Evolutionary conservation across 2,329 filamentous ascomycete species (phyloP).

Genomic region (Apiospora koreana): DNA sequence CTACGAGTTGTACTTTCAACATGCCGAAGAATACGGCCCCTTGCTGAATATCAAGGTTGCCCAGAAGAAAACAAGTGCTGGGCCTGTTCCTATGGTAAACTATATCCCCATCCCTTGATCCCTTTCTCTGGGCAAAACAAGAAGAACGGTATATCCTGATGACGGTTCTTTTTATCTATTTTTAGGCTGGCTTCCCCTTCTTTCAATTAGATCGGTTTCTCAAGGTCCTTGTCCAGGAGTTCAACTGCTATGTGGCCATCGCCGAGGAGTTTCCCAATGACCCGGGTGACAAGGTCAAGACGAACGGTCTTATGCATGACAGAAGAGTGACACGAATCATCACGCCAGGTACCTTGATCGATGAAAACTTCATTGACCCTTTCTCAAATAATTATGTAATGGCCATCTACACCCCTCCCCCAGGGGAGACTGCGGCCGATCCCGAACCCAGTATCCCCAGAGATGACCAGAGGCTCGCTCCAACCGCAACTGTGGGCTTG

Average conservation of each 20-base stretch:
- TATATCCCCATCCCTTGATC: constrained; percentile 18
- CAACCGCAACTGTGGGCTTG: constrained; percentile 54
- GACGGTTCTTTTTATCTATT: constrained; percentile 35
- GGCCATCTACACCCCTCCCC: constrained; percentile 62
- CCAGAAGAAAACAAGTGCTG: constrained; percentile 75
- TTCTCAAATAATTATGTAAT: constrained; percentile 92
- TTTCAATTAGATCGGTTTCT: constrained; percentile 91
- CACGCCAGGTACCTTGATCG: constrained; percentile 92
- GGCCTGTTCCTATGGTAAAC: constrained; percentile 80
- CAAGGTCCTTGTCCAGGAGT: constrained; percentile 88
- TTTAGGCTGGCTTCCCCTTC: constrained; percentile 85
- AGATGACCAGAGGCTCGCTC: constrained; percentile 17
- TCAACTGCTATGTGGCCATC: constrained; percentile 88
- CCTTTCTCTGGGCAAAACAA: constrained; percentile 1
- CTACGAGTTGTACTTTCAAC: constrained; percentile 97
- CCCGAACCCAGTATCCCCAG: constrained; percentile 13
- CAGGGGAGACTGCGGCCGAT: constrained; percentile 17
- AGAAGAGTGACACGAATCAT: constrained; percentile 84
- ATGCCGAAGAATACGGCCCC: constrained; percentile 86
- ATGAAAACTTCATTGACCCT: constrained; percentile 96
- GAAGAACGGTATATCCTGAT: constrained; percentile 20
- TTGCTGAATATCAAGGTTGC: constrained; percentile 86
- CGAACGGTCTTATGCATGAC: constrained; percentile 80
- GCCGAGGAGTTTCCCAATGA: constrained; percentile 88
- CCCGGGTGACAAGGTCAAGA: constrained; percentile 67